Percentiles rank a stretch among this genome's conserved stretches.
Conservation (phyloP, 1,284 basidiomycete genomes). For the Sanghuangporus sanghuang region DNA sequence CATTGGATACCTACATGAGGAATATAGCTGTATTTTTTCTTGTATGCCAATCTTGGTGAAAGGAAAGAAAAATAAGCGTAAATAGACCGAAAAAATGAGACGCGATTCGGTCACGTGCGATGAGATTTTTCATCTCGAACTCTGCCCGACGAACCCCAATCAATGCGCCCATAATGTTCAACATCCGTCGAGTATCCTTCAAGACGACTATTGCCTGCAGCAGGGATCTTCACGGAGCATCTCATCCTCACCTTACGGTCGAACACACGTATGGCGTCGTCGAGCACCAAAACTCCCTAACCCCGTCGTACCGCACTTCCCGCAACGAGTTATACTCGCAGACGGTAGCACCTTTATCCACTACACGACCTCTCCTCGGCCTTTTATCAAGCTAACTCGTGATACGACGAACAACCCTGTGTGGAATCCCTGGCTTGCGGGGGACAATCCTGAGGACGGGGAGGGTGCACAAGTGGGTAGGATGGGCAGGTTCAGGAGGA, state of each 20-base stretch:
- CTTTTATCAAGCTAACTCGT: constrained; percentile 67
- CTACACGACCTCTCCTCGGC: constrained; percentile 80
- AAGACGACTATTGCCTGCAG: neutral
- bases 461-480: constrained; percentile 67
- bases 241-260: constrained; percentile 69
- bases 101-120: neutral
- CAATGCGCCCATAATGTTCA: neutral
- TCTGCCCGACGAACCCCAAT: too few relatives aligned
- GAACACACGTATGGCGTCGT: constrained; percentile 71
- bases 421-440: constrained; percentile 43
- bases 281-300: constrained; percentile 64
- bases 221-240: constrained; percentile 34
- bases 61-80: neutral
- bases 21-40: neutral
- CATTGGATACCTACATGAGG: neutral
- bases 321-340: constrained; percentile 75
- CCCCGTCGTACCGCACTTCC: constrained; percentile 78
- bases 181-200: neutral
- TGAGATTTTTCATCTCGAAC: neutral
- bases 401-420: constrained; percentile 84
- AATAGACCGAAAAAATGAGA: neutral
- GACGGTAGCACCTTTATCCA: constrained; percentile 86
- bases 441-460: constrained; percentile 50
- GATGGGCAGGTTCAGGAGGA: constrained; percentile 73
- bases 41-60: neutral